These are phyloP conservation scores for Iodosphaeria phyllophila DNA, from an alignment of 2,329 filamentous ascomycete genomes.

Conservation along the genomic window DNA sequence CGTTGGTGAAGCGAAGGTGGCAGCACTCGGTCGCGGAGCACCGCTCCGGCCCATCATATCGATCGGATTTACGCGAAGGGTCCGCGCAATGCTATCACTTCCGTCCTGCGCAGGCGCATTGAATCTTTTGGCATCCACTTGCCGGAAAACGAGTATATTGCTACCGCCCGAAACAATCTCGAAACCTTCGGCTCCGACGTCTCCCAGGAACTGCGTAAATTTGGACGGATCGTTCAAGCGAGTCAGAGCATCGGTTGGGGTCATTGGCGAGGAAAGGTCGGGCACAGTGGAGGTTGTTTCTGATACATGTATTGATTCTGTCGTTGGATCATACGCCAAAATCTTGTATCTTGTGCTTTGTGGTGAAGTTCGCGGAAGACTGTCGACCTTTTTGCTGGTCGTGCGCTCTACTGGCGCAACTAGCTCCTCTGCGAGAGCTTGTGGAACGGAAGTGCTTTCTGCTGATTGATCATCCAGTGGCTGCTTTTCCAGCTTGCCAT, in stretches of 20 bases:
- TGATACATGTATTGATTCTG: conserved; percentile 35
- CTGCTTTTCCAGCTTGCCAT: conserved; percentile 7
- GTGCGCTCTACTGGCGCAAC: conserved; percentile 2
- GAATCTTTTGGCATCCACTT: no score
- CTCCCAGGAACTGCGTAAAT: conserved; percentile 44
- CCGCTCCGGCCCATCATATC: conserved; percentile 28
- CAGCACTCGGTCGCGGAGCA: conserved; percentile 24
- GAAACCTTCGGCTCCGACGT: conserved; percentile 41
- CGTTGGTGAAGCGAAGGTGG: conserved; percentile 44
- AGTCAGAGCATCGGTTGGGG: conserved; percentile 40
- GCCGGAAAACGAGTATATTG: conserved; percentile 48
- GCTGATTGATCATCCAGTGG: conserved; percentile 1
- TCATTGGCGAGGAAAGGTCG: conserved; percentile 27
- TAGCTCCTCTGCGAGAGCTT: conserved; percentile 3
- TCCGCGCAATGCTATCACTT: no score
- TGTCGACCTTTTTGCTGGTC: conserved; percentile 3
- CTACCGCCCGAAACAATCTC: conserved; percentile 45
- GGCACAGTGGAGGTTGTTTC: conserved; percentile 38
- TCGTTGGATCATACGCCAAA: conserved; percentile 43
- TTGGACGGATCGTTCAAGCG: conserved; percentile 42
- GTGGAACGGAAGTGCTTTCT: conserved; percentile 1
- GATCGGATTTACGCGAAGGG: conserved; percentile 33
- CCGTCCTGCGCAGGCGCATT: no score
- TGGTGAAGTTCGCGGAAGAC: not conserved
- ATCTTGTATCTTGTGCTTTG: conserved; percentile 35